Conservation (phyloP, 2,329 filamentous ascomycete species). For the Cytospora piceae region DNA sequence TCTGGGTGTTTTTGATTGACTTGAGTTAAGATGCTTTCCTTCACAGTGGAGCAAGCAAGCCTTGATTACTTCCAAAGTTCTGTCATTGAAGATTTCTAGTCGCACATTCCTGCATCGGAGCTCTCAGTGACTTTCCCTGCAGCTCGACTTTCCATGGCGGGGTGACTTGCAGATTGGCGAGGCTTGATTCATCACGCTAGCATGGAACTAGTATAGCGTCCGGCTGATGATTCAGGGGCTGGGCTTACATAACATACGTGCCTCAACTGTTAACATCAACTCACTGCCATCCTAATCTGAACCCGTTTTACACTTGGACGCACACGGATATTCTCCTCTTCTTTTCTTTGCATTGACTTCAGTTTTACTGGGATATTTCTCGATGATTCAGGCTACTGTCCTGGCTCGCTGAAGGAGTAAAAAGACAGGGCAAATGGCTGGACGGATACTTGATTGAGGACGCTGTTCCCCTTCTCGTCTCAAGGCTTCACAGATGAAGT, state of each 20-base stretch:
- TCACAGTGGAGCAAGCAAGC: neutral
- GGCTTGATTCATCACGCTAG: slow-evolving; percentile 16
- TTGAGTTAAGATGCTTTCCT: neutral
- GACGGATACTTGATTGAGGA: too few relatives aligned
- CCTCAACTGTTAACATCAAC: neutral
- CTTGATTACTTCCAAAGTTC: neutral
- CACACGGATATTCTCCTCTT: neutral
- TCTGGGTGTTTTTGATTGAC: neutral
- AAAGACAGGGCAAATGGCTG: neutral
- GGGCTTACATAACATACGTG: neutral
- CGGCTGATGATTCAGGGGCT: slow-evolving; percentile 6
- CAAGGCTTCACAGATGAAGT: too few relatives aligned
- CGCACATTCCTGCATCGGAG: slow-evolving; percentile 49
- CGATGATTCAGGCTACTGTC: neutral
- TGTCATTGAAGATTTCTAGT: slow-evolving; percentile 33
- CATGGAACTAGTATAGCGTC: neutral
- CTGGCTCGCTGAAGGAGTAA: neutral
- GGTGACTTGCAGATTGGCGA: slow-evolving; percentile 27
- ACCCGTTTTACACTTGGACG: neutral
- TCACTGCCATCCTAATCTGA: neutral
- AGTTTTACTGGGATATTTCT: neutral
- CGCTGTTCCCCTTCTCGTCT: too few relatives aligned
- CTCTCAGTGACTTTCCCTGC: slow-evolving; percentile 36
- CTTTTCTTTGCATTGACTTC: too few relatives aligned
- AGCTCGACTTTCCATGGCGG: slow-evolving; percentile 32